A percentile compares a stretch with the other conserved stretches of the same genome.
Conservation (phyloP, 345 rosid genomes). For the Lepidium africanum region DNA sequence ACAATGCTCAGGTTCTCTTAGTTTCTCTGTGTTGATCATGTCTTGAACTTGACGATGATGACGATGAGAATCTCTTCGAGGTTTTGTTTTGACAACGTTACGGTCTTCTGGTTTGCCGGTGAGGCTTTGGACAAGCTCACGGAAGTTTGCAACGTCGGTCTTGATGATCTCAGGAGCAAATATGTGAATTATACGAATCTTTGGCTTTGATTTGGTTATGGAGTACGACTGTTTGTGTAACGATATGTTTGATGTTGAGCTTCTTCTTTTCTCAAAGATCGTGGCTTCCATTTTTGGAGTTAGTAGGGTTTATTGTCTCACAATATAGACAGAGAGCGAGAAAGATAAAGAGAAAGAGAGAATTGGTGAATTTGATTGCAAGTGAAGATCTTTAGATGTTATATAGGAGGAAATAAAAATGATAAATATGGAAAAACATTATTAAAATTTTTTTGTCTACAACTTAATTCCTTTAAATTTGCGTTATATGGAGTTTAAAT, state of each 20-base stretch:
- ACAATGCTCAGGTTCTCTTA: not conserved
- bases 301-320: constrained; percentile 3
- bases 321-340: not conserved
- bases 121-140: constrained; percentile 84
- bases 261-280: constrained; percentile 25
- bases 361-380: constrained; percentile 37
- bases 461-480: not conserved
- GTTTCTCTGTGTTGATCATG: not conserved
- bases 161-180: constrained; percentile 94
- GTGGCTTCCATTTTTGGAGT: constrained; percentile 34
- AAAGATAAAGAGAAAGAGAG: constrained; percentile 3
- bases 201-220: constrained; percentile 64
- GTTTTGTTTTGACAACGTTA: constrained; percentile 16
- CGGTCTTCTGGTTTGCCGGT: constrained; percentile 64
- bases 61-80: constrained; percentile 15
- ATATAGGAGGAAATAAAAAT: constrained; percentile 9
- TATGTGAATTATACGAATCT: constrained; percentile 77
- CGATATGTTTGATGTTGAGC: constrained; percentile 32
- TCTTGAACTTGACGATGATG: constrained; percentile 11
- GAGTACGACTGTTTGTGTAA: constrained; percentile 42
- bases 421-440: not conserved
- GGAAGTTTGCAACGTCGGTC: constrained; percentile 79
- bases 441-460: not conserved
- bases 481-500: not conserved
- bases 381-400: constrained; percentile 4